Conservation (phyloP, 371 early-diverging fungal species). For the Coemansia sp. region DNA sequence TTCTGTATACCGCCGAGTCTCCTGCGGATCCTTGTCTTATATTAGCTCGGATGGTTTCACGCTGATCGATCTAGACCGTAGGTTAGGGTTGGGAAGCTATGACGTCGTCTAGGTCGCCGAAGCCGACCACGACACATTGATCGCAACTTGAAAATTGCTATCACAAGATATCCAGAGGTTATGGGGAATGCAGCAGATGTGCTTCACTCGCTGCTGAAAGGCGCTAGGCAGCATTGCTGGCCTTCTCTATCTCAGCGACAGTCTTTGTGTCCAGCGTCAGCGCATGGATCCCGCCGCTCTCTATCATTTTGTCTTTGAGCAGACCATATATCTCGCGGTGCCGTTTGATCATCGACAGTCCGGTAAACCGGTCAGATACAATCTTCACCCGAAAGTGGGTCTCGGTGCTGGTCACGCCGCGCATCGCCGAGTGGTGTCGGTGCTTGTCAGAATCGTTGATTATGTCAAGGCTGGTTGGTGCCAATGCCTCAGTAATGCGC, state of each 20-base stretch:
- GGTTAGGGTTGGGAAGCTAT: too few species aligned
- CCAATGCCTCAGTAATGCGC: conserved; percentile 5
- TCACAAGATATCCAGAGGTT: too few species aligned
- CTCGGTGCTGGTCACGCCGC: conserved; percentile 65
- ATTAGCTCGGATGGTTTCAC: too few species aligned
- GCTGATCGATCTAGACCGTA: too few species aligned
- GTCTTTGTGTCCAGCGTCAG: conserved; percentile 45
- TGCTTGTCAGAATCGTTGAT: conserved; percentile 77
- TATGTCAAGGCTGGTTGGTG: conserved; percentile 59
- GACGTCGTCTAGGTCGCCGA: too few species aligned
- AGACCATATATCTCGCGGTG: conserved; percentile 68
- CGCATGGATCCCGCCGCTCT: conserved; percentile 46
- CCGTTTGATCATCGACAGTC: conserved; percentile 60
- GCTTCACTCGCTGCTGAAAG: too few species aligned
- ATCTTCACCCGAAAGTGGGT: conserved; percentile 71
- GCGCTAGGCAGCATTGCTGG: background rate
- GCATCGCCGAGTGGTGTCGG: conserved; percentile 74
- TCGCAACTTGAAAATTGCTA: too few species aligned
- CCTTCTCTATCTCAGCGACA: conserved; percentile 21
- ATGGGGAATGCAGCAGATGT: too few species aligned
- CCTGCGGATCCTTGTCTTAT: too few species aligned
- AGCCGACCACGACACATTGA: too few species aligned
- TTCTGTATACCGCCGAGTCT: too few species aligned
- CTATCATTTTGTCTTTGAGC: conserved; percentile 42
- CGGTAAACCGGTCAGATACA: conserved; percentile 65